Percentiles rank a stretch among this genome's conserved stretches.
These are phyloP conservation scores for Evernia prunastri DNA, from an alignment of 495 filamentous ascomycete species.

Conservation along the genomic window DNA sequence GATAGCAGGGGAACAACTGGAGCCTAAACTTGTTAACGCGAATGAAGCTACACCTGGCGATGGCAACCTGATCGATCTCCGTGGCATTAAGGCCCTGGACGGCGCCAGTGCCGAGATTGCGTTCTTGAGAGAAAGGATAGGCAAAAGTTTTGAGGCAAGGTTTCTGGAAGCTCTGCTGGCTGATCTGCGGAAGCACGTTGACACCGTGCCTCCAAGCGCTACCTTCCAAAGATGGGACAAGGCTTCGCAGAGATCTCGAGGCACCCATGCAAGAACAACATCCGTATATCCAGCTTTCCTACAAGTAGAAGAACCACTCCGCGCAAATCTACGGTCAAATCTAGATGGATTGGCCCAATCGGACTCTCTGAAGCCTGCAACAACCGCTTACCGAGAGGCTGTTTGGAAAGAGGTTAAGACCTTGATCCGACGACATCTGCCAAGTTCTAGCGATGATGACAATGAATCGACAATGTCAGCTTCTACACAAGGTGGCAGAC, in stretches of 20 bases:
- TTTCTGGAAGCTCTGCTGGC: slow-evolving; percentile 72
- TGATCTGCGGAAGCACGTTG: slow-evolving; percentile 79
- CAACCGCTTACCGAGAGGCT: slow-evolving; percentile 79
- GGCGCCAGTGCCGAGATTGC: slow-evolving; percentile 70
- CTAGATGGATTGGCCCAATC: slow-evolving; percentile 74
- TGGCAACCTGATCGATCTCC: slow-evolving; percentile 57
- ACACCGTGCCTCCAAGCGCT: slow-evolving; percentile 59
- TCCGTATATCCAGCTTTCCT: slow-evolving; percentile 71
- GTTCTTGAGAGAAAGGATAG: slow-evolving; percentile 69
- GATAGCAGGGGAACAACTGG: slow-evolving; percentile 58
- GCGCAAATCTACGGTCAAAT: slow-evolving; percentile 57
- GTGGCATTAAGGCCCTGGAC: slow-evolving; percentile 71
- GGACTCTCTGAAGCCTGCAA: slow-evolving; percentile 68
- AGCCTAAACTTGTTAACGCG: slow-evolving; percentile 28
- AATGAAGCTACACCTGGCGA: slow-evolving; percentile 24
- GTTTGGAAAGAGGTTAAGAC: slow-evolving; percentile 80
- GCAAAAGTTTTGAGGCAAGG: slow-evolving; percentile 74
- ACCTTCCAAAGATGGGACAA: slow-evolving; percentile 73
- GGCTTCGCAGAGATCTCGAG: slow-evolving; percentile 57
- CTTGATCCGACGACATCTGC: slow-evolving; percentile 77
- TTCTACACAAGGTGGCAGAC: slow-evolving; percentile 68
- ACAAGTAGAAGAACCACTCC: slow-evolving; percentile 57
- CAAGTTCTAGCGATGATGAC: slow-evolving; percentile 89
- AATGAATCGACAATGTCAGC: slow-evolving; percentile 82
- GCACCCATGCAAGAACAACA: slow-evolving; percentile 56